Conservation (phyloP, 202 grass and related monocot species). For the Panicum virgatum region DNA sequence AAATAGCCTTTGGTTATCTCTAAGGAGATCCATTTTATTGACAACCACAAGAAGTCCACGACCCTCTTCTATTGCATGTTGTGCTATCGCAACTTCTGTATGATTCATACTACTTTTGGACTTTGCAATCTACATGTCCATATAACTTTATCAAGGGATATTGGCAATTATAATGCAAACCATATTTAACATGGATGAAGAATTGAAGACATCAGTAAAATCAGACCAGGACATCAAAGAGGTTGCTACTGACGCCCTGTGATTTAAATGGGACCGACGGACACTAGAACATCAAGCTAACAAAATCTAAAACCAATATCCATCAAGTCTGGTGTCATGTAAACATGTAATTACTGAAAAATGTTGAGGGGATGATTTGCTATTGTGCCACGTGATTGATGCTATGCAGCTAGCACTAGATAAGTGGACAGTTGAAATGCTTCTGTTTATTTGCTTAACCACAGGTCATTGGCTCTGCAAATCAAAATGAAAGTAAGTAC, state of each 20-base stretch:
- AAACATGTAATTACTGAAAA: constrained; percentile 16
- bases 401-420: not conserved
- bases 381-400: not conserved
- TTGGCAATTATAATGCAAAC: constrained; percentile 23
- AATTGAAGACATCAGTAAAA: not conserved
- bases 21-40: constrained; percentile 99
- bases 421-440: not conserved
- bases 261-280: constrained; percentile 18
- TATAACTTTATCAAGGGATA: constrained; percentile 25
- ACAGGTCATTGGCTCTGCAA: constrained; percentile 1
- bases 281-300: constrained; percentile 19
- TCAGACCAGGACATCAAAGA: constrained; percentile 2
- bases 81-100: constrained; percentile 86
- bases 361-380: not conserved
- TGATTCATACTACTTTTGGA: constrained; percentile 85
- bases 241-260: not conserved
- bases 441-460: not conserved
- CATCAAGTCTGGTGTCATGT: not conserved
- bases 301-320: constrained; percentile 5
- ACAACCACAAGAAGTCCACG: constrained; percentile 88
- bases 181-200: constrained; percentile 22
- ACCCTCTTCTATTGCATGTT: constrained; percentile 93
- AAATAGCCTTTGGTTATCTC: constrained; percentile 56
- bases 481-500: constrained; percentile 44
- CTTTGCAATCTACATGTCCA: constrained; percentile 76